These are phyloP conservation scores for Jamesozyma rosinii DNA, from an alignment of 805 yeast species.

Conservation along the genomic window DNA sequence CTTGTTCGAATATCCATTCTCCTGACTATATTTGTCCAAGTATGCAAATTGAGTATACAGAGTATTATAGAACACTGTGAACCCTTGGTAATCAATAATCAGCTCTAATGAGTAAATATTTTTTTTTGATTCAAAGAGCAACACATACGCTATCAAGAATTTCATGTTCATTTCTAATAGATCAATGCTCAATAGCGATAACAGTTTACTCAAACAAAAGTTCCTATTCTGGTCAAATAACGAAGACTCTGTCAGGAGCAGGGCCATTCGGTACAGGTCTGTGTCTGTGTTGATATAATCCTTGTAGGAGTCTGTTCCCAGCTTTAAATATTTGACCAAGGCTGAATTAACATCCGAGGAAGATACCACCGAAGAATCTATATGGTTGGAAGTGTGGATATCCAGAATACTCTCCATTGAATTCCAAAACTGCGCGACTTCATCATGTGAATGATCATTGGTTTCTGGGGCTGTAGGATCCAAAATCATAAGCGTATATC, in stretches of 20 bases:
- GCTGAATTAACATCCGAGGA: slow-evolving; percentile 15
- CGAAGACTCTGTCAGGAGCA: slow-evolving; percentile 28
- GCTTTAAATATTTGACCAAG: slow-evolving; percentile 24
- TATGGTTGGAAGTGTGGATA: slow-evolving; percentile 3
- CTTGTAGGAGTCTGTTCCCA: slow-evolving; percentile 22
- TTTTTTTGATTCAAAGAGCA: slow-evolving; percentile 38
- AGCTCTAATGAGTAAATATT: slow-evolving; percentile 36
- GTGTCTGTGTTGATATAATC: slow-evolving; percentile 21
- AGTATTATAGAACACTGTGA: slow-evolving; percentile 36
- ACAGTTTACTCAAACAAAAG: slow-evolving; percentile 43
- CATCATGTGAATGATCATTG: slow-evolving; percentile 12
- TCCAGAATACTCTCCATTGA: slow-evolving; percentile 20
- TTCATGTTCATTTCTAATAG: slow-evolving; percentile 31
- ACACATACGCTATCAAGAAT: slow-evolving; percentile 35
- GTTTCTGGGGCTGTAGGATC: slow-evolving; percentile 15
- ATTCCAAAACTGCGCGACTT: slow-evolving; percentile 22
- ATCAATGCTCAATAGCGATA: slow-evolving; percentile 36
- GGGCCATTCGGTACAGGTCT: slow-evolving; percentile 32
- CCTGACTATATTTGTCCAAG: slow-evolving; percentile 24
- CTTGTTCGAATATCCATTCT: slow-evolving; percentile 9
- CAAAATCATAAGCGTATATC: slow-evolving; percentile 14
- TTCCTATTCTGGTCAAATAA: slow-evolving; percentile 32
- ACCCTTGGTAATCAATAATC: slow-evolving; percentile 46
- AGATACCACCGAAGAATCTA: slow-evolving; percentile 4
- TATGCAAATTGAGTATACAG: slow-evolving; percentile 33